Conservation (phyloP, 331 rosid genomes). For the Rosa hybrid region DNA sequence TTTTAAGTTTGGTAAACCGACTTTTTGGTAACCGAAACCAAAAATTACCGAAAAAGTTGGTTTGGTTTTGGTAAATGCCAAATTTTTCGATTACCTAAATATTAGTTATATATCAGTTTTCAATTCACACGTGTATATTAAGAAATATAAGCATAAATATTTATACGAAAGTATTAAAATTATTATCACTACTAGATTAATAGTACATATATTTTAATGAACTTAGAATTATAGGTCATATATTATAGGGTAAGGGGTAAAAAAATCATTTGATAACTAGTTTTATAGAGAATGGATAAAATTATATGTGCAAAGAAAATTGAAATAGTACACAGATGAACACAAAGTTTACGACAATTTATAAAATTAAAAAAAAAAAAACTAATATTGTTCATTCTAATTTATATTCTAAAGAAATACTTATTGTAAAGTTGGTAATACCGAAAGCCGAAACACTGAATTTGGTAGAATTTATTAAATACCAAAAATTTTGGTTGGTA, state of each 20-base stretch:
- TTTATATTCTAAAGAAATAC: background rate
- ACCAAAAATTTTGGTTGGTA: background rate
- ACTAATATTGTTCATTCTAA: background rate
- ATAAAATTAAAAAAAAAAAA: background rate
- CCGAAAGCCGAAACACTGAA: background rate
- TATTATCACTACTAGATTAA: no score
- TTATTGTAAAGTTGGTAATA: background rate
- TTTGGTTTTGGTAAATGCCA: background rate
- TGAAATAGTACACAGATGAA: background rate
- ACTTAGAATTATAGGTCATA: background rate
- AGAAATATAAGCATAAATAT: background rate
- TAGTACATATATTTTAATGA: no score
- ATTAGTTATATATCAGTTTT: background rate
- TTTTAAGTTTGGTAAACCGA: background rate
- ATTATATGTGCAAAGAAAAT: background rate
- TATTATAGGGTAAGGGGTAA: background rate
- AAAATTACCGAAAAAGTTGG: background rate
- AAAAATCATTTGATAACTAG: background rate
- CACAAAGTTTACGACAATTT: background rate
- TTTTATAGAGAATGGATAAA: no score
- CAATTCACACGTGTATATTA: background rate
- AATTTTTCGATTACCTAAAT: background rate
- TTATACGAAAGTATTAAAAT: background rate
- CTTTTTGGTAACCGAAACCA: background rate
- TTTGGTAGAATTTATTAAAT: background rate